Conservation (phyloP, 805 yeast species). For the Hanseniaspora nectarophila region DNA sequence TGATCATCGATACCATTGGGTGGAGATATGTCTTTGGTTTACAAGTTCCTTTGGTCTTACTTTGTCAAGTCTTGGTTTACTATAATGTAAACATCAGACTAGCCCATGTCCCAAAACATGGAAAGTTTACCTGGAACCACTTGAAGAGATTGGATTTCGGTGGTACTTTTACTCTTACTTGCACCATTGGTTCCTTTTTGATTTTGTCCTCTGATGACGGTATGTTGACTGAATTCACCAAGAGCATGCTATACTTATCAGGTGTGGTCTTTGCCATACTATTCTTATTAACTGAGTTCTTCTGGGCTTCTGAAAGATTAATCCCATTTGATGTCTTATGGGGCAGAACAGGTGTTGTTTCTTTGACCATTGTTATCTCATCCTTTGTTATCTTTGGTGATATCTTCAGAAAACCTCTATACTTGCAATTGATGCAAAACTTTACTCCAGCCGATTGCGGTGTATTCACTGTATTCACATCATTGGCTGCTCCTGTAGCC, state of each 20-base stretch:
- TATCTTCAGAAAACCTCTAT: conserved; percentile 49
- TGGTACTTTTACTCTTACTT: conserved; percentile 55
- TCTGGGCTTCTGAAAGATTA: conserved; percentile 40
- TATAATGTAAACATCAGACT: conserved; percentile 32
- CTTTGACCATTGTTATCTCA: conserved; percentile 36
- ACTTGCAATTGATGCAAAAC: conserved; percentile 40
- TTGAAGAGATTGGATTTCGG: conserved; percentile 50
- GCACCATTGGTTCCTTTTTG: conserved; percentile 37
- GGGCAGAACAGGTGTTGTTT: conserved; percentile 46
- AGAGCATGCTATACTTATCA: conserved; percentile 27
- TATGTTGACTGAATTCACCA: conserved; percentile 31
- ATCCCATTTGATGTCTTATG: conserved; percentile 45
- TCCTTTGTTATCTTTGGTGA: conserved; percentile 36
- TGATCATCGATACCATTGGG: conserved; percentile 44
- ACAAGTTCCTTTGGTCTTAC: conserved; percentile 38
- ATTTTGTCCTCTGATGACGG: conserved; percentile 38
- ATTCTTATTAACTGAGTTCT: conserved; percentile 28
- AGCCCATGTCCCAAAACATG: conserved; percentile 42
- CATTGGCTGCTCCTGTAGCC: conserved; percentile 41
- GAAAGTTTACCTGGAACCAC: conserved; percentile 35
- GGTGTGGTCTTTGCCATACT: conserved; percentile 12
- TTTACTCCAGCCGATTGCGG: conserved; percentile 46
- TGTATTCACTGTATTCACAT: conserved; percentile 42
- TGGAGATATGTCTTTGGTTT: conserved; percentile 50
- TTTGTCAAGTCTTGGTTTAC: conserved; percentile 31